Percentiles rank a stretch among this genome's conserved stretches.
Conservation (phyloP, 306 rosid genomes). For the Vachellia collinsii region DNA sequence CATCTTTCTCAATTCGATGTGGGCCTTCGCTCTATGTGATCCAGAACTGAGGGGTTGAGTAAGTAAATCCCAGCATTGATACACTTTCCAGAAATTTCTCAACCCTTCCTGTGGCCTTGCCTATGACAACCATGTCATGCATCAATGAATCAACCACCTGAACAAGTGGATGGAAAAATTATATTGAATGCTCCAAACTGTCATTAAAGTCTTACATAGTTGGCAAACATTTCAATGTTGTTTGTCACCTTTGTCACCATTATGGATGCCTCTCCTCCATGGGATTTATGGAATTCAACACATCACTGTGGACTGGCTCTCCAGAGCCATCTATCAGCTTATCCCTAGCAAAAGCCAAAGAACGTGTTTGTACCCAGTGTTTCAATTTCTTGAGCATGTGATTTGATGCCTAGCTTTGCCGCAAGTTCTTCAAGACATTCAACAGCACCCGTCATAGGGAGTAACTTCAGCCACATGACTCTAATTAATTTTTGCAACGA, state of each 20-base stretch:
- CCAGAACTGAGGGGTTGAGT: conserved; percentile 85
- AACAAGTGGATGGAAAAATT: conserved; percentile 42
- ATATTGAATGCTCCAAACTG: conserved; percentile 19
- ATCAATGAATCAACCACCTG: conserved; percentile 98
- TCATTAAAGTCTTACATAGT: background rate
- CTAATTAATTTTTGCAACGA: conserved; percentile 16
- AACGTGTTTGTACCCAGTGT: conserved; percentile 96
- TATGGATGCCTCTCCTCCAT: conserved; percentile 98
- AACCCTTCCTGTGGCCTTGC: conserved; percentile 82
- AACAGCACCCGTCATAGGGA: conserved; percentile 76
- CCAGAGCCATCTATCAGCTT: conserved; percentile 82
- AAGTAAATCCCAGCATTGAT: conserved; percentile 97
- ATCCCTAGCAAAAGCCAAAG: conserved; percentile 97
- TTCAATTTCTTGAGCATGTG: conserved; percentile 98
- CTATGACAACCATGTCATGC: conserved; percentile 93
- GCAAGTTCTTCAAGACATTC: conserved; percentile 93
- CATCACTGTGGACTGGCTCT: conserved; percentile 95
- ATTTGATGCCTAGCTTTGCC: conserved; percentile 84
- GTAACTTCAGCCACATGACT: conserved; percentile 27
- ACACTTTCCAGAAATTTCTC: conserved; percentile 85
- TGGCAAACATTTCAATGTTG: background rate
- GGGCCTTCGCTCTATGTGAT: conserved; percentile 84
- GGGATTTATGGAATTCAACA: conserved; percentile 85
- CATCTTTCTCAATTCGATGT: conserved; percentile 96
- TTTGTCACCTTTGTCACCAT: conserved; percentile 93